Evolutionary conservation across 2,329 filamentous ascomycete species (phyloP).

Genomic region (Ascochyta koolunga): DNA sequence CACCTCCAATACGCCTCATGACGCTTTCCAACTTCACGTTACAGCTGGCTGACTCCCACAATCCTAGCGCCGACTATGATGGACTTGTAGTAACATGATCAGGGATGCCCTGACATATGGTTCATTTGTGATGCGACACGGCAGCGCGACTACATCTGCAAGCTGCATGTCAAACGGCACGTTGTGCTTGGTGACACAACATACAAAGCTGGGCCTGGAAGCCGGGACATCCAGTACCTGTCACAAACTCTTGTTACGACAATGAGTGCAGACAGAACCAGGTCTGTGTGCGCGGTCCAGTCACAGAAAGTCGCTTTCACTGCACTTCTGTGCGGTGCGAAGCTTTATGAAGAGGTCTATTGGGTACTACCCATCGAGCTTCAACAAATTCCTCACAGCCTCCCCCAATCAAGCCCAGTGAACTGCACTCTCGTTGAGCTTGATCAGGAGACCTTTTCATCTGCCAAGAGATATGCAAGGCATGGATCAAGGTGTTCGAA

Average conservation of each 20-base stretch:
- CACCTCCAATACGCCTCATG: constrained; percentile 18
- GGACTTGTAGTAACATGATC: constrained; percentile 9
- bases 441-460: background rate
- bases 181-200: constrained; percentile 15
- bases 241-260: constrained; percentile 1
- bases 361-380: no score
- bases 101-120: constrained; percentile 7
- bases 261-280: background rate
- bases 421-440: no score
- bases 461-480: background rate
- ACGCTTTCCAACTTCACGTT: constrained; percentile 12
- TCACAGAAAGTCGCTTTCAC: no score
- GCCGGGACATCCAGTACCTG: constrained; percentile 1
- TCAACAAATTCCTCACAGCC: background rate
- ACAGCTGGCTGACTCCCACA: constrained; percentile 14
- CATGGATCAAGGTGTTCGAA: background rate
- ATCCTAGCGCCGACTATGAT: constrained; percentile 2
- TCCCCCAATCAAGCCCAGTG: no score
- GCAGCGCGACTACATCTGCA: constrained; percentile 9
- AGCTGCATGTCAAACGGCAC: constrained; percentile 17
- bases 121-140: constrained; percentile 11
- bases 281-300: no score
- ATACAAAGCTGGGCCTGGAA: constrained; percentile 6
- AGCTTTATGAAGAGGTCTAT: no score
- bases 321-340: no score